phyloP scores from a whole-genome alignment of 345 rosid species.

The Physaria fendleri region DNA sequence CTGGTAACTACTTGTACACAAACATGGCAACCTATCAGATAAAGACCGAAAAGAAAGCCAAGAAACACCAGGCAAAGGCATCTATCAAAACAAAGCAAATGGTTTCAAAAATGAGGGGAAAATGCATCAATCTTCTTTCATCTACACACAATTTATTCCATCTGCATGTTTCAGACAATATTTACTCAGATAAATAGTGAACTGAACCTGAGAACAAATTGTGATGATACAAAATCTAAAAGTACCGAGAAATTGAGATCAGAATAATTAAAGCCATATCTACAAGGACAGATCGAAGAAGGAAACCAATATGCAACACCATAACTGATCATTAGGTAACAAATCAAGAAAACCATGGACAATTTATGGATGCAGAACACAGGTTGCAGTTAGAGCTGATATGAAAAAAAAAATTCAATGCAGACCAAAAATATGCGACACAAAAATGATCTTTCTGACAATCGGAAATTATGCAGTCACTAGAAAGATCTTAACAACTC shows the following conservation, averaged over 20 bases:
- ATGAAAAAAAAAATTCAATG: too few relatives aligned
- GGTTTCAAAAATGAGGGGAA: not conserved
- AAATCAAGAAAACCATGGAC: not conserved
- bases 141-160: not conserved
- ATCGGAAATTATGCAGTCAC: too few relatives aligned
- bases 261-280: not conserved
- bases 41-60: not conserved
- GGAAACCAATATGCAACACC: not conserved
- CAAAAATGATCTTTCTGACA: too few relatives aligned
- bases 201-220: not conserved
- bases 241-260: not conserved
- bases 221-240: not conserved
- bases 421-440: too few relatives aligned
- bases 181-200: not conserved
- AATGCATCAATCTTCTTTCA: not conserved
- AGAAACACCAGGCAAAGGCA: not conserved
- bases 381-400: not conserved
- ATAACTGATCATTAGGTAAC: not conserved
- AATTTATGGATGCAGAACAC: not conserved
- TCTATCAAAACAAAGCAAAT: slow-evolving; percentile 6
- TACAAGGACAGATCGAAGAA: not conserved
- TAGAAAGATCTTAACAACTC: too few relatives aligned
- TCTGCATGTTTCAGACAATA: not conserved
- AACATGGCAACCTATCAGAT: not conserved
- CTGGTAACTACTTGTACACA: not conserved